Evolutionary conservation across 2,329 filamentous ascomycete species (phyloP).

Genomic region (Epichloe coenophiala): DNA sequence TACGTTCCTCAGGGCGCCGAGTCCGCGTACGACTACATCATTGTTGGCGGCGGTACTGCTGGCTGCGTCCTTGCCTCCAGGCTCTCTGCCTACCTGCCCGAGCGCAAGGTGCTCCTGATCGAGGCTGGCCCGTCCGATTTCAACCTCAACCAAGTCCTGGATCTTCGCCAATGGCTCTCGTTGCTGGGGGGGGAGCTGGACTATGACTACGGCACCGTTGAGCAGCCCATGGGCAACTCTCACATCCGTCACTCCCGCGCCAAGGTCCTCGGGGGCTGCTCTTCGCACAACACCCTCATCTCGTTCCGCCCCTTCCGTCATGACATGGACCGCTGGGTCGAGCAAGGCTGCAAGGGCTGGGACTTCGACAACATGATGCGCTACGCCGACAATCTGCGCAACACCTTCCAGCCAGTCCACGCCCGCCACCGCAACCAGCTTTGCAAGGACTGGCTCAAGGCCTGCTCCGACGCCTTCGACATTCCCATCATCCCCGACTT

Average conservation of each 20-base stretch:
- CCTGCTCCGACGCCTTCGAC: slow-evolving; percentile 64
- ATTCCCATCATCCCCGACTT: slow-evolving; percentile 78
- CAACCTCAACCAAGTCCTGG: slow-evolving; percentile 73
- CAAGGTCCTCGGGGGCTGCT: slow-evolving; percentile 90
- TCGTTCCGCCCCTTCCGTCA: slow-evolving; percentile 86
- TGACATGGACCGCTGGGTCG: slow-evolving; percentile 74
- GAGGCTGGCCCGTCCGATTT: slow-evolving; percentile 85
- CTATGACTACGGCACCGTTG: slow-evolving; percentile 80
- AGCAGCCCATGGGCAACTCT: slow-evolving; percentile 86
- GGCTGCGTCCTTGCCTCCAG: slow-evolving; percentile 75
- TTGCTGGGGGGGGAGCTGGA: slow-evolving; percentile 79
- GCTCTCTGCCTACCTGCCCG: slow-evolving; percentile 68
- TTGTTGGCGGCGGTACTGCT: slow-evolving; percentile 75
- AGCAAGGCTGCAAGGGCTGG: slow-evolving; percentile 73
- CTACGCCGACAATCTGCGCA: slow-evolving; percentile 69
- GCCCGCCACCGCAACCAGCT: slow-evolving; percentile 77
- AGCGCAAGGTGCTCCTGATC: slow-evolving; percentile 69
- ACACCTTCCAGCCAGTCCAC: slow-evolving; percentile 84
- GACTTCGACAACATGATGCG: slow-evolving; percentile 74
- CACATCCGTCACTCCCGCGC: slow-evolving; percentile 84
- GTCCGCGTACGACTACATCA: slow-evolving; percentile 68
- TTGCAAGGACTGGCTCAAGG: slow-evolving; percentile 77
- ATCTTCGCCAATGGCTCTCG: slow-evolving; percentile 76
- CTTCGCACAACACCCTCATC: slow-evolving; percentile 87
- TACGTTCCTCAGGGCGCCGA: slow-evolving; percentile 49